Evolutionary conservation across 805 yeast genomes (phyloP), one percentile per base, ranked within the genome.

Genomic region (Candida nonsorbophila): DNA sequence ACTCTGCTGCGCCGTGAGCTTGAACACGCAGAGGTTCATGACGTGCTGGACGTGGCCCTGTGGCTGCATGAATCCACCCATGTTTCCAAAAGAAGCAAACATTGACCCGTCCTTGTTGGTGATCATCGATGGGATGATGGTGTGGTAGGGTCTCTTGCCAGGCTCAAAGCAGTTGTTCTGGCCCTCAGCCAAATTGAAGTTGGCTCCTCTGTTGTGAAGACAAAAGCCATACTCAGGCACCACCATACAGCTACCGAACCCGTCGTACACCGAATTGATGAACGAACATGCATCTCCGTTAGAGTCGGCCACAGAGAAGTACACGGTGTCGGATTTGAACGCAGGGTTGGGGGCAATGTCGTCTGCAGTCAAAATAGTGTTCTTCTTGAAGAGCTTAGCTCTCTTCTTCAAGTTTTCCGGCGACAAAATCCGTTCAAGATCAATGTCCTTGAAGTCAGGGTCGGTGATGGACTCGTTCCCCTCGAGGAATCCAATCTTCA

Each of bases 51-150:
- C 76, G 42, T 84, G 94, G 2, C 88, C 88, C 43, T 81, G 85
- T 3, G 94, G 94, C 51, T 84, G 94, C 62, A 79, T 82, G 58
- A 77, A 84, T 0, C 90, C 94, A 11, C 94, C 94, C 86, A 82
- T 83, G 37, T 80, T 83, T 28, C 90, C 92, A 42, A 68, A 79
- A n/a, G 79, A 58, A 1, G 87, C 86, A 44, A 67, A 77, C n/a
- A 84, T 53, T 4, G 47, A 42, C 12, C 50, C 53, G 16, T 71
- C 72, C 4, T 36, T 37, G 17, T 53, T 58, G 9, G 94, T 84
- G 17, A 84, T 71, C 78, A 84, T 70, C 0, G 86, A 84, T 1
- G 94, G 94, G 35, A 84, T 83, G 34, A 84, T 84, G 0, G 94
- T 84, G 46, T 84, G 94, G 52, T 82, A 84, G 1, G 86, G 78